Evolutionary conservation across 345 rosid species (phyloP).

Genomic region (Populus davidiana): DNA sequence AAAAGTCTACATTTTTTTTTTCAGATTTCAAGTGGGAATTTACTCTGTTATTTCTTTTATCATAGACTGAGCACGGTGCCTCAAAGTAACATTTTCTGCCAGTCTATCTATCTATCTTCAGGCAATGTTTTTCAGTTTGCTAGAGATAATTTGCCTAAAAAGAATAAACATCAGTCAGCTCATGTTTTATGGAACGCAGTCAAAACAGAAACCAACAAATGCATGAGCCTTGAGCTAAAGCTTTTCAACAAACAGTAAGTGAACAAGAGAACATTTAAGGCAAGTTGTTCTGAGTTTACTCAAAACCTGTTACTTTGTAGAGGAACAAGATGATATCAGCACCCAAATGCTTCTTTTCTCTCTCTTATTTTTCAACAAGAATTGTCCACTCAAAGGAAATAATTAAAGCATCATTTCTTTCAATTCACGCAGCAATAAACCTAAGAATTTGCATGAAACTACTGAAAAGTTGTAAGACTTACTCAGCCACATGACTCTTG

Average conservation of each 20-base stretch:
- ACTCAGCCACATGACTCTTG: slow-evolving; percentile 63
- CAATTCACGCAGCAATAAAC: no score
- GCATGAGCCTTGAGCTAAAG: neutral
- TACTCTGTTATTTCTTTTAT: no score
- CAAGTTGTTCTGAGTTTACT: neutral
- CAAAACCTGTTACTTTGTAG: neutral
- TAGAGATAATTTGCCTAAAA: neutral
- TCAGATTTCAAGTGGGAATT: neutral
- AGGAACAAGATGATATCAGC: neutral
- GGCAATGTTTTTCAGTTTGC: neutral
- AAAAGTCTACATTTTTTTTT: neutral
- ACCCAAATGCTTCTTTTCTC: neutral
- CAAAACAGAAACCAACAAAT: neutral
- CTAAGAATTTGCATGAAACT: neutral
- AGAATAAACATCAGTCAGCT: neutral
- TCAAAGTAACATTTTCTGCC: neutral
- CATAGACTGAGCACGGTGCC: neutral
- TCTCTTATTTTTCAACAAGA: neutral
- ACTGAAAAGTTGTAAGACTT: slow-evolving; percentile 15
- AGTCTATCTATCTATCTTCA: neutral
- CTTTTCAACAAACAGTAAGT: neutral
- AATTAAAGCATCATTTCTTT: neutral
- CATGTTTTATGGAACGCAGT: neutral
- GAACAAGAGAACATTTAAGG: neutral
- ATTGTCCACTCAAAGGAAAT: neutral